Base-by-base conservation (phyloP, 176 grass and related monocot species). In the Aechmea fasciata region DNA sequence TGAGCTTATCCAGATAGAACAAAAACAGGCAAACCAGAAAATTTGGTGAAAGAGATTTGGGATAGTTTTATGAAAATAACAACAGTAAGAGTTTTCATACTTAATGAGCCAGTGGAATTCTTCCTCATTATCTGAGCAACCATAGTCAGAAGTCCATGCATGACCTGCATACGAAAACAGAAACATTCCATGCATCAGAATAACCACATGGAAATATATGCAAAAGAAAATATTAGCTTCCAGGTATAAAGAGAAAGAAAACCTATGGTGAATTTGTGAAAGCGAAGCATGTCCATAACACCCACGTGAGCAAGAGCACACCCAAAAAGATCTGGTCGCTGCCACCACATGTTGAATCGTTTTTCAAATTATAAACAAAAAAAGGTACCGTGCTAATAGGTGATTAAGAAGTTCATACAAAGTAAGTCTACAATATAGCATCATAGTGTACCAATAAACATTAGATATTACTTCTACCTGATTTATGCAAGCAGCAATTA, bases 221-320 rank as follows among this genome's bases (percentile, higher is more conserved):
- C 29, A 68, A 52, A 57, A 65, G 9, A 74, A 9, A 72, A 83
- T 24, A 6, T 65, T 64, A 73, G 8, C 18, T 54, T 17, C 15
- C 29, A 33, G 11, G 15, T 49, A 52, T 13, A 49, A 25, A 14
- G n/a, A 24, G 41, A 68, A 49, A 51, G 59, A 73, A 22, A 33
- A 91, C 88, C 93, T 63, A 96, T 96, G 18, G 93, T 96, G 81
- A 97, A 97, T 75, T 92, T 96, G 71, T 96, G 93, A 77, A 96
- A 96, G 47, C 86, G 88, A 64, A 96, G 88, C 93, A 96, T 96
- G 77, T 96, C 93, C 93, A 96, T 92, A 52, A 96, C 93, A 49
- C 93, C 89, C 66, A 96, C 93, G 87, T 92, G 89, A 69, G 89
- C 89, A 72, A 96, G 78, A 78, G 86, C 93, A 83, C 93, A 96